phyloP scores from a whole-genome alignment of 352 stramenopile species.

The Phytopythium helicoides region DNA sequence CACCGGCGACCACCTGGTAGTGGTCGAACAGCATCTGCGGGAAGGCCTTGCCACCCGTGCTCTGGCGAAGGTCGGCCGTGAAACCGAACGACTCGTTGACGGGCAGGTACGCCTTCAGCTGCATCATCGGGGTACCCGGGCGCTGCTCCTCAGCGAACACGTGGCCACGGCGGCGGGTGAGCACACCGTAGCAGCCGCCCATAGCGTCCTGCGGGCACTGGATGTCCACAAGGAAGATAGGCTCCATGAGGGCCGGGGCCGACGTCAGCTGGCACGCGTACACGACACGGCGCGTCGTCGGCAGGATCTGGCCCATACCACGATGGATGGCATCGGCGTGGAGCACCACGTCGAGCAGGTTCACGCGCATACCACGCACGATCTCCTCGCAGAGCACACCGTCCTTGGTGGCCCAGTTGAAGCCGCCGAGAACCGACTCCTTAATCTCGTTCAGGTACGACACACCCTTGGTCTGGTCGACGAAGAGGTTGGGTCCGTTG shows the following conservation, averaged over 20 bases:
- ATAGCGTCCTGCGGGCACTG: conserved; percentile 97
- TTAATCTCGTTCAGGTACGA: conserved; percentile 99
- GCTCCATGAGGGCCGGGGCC: conserved; percentile 96
- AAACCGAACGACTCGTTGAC: conserved; percentile 99
- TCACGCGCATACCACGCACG: conserved; percentile 96
- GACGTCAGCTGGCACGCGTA: conserved; percentile 97
- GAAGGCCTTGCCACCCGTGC: conserved; percentile 99
- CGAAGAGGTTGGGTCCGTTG: conserved; percentile 98
- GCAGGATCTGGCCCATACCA: conserved; percentile 99
- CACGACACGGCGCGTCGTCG: conserved; percentile 97
- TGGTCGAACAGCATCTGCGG: conserved; percentile 99
- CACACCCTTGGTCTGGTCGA: conserved; percentile 98
- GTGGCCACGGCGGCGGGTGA: conserved; percentile 98
- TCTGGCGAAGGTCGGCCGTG: conserved; percentile 96
- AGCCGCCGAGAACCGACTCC: conserved; percentile 98
- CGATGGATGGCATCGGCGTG: conserved; percentile 99
- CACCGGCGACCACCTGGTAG: conserved; percentile 95
- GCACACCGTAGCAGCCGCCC: conserved; percentile 98
- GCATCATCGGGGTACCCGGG: conserved; percentile 98
- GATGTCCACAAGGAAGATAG: conserved; percentile 99
- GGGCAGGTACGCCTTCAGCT: conserved; percentile 98
- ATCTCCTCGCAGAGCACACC: conserved; percentile 98
- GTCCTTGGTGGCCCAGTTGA: conserved; percentile 98
- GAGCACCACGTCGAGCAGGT: conserved; percentile 99
- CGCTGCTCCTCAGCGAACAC: conserved; percentile 99